phyloP scores from a whole-genome alignment of 768 basidiomycete species.

The Cystofilobasidium capitatum region DNA sequence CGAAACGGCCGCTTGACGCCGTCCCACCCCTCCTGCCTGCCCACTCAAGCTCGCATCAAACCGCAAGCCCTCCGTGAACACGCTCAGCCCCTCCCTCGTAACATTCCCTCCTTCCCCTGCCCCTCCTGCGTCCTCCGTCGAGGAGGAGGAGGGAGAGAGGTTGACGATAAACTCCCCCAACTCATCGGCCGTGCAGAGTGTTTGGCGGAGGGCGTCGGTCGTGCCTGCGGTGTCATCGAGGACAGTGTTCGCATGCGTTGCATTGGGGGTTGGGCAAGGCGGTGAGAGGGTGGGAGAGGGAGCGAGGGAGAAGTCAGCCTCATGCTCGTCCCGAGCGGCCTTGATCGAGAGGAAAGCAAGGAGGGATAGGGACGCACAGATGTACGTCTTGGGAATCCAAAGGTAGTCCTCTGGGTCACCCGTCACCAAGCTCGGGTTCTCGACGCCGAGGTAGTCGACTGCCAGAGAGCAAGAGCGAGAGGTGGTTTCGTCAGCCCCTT shows the following conservation, averaged over 20 bases:
- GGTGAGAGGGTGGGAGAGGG: not conserved
- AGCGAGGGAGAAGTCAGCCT: not conserved
- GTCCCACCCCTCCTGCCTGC: not conserved
- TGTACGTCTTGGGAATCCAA: conserved; percentile 26
- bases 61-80: too few relatives aligned
- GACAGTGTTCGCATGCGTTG: too few relatives aligned
- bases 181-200: conserved; percentile 57
- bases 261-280: not conserved
- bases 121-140: not conserved
- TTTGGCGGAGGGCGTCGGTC: conserved; percentile 58
- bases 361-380: conserved; percentile 42
- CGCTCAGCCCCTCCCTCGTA: conserved; percentile 8
- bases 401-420: conserved; percentile 8
- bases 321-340: too few relatives aligned
- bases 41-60: too few relatives aligned
- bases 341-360: conserved; percentile 45
- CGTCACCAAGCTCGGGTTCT: conserved; percentile 33
- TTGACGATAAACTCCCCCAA: conserved; percentile 88
- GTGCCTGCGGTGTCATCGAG: conserved; percentile 47
- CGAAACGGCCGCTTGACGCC: not conserved
- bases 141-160: conserved; percentile 2
- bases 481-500: not conserved
- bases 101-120: not conserved
- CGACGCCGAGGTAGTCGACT: conserved; percentile 59
- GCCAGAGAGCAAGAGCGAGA: not conserved